Evolutionary conservation across 257 asterid genomes (phyloP), one percentile per base, ranked within the genome.

Genomic region (Cinchona pubescens): DNA sequence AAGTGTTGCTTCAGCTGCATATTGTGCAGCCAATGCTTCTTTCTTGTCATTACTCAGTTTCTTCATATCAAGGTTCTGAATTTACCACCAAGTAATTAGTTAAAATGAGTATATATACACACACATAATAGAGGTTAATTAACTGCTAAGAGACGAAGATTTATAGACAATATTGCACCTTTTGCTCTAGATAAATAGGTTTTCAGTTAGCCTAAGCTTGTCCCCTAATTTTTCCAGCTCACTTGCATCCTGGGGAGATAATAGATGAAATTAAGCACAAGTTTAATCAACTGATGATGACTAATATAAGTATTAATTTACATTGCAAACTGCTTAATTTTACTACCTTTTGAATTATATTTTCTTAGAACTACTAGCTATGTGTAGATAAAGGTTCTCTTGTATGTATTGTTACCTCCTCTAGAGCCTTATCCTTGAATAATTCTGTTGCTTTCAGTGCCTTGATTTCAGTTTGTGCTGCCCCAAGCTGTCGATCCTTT

Each of bases 1-100:
- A 53, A 94, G 96, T 61, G 98, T 85, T n/a, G 92, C 86, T 84
- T 94, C 97, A 55, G 96, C 96, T 61, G 97, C 96, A 86, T 89
- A 89, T 76, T 91, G 97, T 75, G 97, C 97, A 79, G 90, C 75
- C 78, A 91, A 38, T 49, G 96, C 96, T 79, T 84, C 96, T 84
- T 78, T 90, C 82, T 88, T 93, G 69, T 88, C 97, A 45, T 89
- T 78, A 12, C 46, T 56, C 61, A 91, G 87, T 79, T 85, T 89
- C 87, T 88, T 90, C 78, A 83, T 81, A 42, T 88, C 90, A 32
- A 91, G 96, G 80, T 86, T 93, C 97, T 93, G 92, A 88, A 84
- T 3, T 23, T 64, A 12, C 21, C 15, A 9, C 37, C 30, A 30
- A 55, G 42, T 38, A 51, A 19, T 18, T 43, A 8, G n/a, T n/a